Conservation (phyloP, 2,329 filamentous ascomycete genomes). For the Paradendryphiella salina region DNA sequence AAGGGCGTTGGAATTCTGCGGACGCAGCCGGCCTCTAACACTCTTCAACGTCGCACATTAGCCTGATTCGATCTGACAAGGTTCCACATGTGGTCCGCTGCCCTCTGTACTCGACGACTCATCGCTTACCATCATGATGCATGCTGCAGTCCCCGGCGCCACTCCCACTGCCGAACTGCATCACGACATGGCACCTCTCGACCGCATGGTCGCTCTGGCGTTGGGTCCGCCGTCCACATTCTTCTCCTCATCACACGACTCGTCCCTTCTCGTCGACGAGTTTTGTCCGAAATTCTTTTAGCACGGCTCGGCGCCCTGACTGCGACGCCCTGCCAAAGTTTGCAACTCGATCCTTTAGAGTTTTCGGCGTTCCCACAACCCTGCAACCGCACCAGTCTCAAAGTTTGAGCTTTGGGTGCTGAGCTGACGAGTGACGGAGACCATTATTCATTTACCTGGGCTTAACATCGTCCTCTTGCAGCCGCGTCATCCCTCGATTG, state of each 20-base stretch:
- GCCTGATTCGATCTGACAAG: conserved; percentile 43
- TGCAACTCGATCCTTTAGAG: conserved; percentile 39
- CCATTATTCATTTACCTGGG: conserved; percentile 39
- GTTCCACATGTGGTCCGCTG: conserved; percentile 26
- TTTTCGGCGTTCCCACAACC: conserved; percentile 43
- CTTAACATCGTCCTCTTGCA: conserved; percentile 25
- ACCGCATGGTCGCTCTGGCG: not conserved
- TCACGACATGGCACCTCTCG: conserved; percentile 15
- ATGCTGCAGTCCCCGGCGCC: conserved; percentile 19
- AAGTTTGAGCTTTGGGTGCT: conserved; percentile 38
- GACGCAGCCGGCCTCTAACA: conserved; percentile 39
- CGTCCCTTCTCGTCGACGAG: conserved; percentile 14
- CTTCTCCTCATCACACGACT: conserved; percentile 14
- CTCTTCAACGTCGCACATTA: conserved; percentile 41
- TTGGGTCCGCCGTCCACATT: not conserved
- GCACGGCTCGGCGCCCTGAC: conserved; percentile 33
- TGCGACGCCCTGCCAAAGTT: conserved; percentile 36
- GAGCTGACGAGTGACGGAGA: conserved; percentile 30
- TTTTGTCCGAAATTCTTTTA: conserved; percentile 21
- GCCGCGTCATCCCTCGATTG: conserved; percentile 29
- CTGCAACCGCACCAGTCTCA: conserved; percentile 47
- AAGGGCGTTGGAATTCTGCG: conserved; percentile 22
- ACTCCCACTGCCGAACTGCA: conserved; percentile 22
- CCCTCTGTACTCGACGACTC: conserved; percentile 15
- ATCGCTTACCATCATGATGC: conserved; percentile 10